Base-by-base conservation (phyloP, 2,329 filamentous ascomycete genomes). In the Neonectria sp. region DNA sequence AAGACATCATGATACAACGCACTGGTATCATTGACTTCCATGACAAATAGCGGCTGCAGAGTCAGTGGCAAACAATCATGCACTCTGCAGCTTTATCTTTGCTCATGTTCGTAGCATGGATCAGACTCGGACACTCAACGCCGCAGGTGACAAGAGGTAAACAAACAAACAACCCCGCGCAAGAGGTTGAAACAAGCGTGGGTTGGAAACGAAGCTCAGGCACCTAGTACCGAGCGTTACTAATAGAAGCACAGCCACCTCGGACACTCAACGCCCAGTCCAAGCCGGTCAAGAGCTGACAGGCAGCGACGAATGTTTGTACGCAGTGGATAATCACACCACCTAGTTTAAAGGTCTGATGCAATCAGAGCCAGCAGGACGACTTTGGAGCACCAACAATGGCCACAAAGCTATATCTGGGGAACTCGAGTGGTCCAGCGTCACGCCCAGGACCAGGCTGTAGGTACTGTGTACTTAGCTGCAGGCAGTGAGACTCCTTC, bases 121-220 rank as follows among this genome's bases (percentile, higher is more conserved):
- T 40, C 37, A 15, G 13, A 40, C 4, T 15, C 13, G 35, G 35
- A 7, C 35, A 37, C 35, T 6, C 35, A 11, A 12, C 7, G 9
- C 7, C 11, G 31, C 31, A 33, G 31, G 8, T 33, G 9, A 33
- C 31, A 37, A 15, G 15, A 37, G 51, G 53, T 55, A 55, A 67
- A 69, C 60, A 69, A 71, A 71, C 64, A 63, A 70, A 70, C 43
- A 65, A 55, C 35, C 25, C 31, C 35, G 48, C 45, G 52, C 25
- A 35, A 62, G 52, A 58, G 58, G 31, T 51, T 21, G 31, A 35
- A 53, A 53, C 51, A 35, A 53, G 33, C 29, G 49, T 12, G 31
- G 29, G 29, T 6, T 53, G 29, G 6, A 24, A 51, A 17, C 13
- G 27, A 31, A 51, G 48, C 13, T 11, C 17, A 25, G 29, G 17